Evolutionary conservation across 805 yeast genomes (phyloP).

Genomic region (Suhomyces vadensis): DNA sequence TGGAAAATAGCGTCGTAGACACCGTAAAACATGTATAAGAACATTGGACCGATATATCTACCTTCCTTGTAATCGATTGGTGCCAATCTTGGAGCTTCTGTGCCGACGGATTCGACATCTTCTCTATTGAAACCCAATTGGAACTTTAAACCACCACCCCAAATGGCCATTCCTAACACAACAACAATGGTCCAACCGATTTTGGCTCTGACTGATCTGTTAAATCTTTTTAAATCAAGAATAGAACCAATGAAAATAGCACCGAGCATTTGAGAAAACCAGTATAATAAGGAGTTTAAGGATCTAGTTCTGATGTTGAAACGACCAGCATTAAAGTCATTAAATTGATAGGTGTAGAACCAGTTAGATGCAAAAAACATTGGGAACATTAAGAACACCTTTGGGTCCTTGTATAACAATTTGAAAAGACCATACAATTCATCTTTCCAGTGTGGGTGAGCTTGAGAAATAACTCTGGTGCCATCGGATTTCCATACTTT

Average conservation of each 20-base stretch:
- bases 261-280: slow-evolving; percentile 62
- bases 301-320: slow-evolving; percentile 63
- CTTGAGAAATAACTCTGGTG: slow-evolving; percentile 45
- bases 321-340: slow-evolving; percentile 54
- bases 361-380: slow-evolving; percentile 65
- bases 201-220: slow-evolving; percentile 48
- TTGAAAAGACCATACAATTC: slow-evolving; percentile 45
- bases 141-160: slow-evolving; percentile 61
- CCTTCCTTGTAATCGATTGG: slow-evolving; percentile 49
- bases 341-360: slow-evolving; percentile 67
- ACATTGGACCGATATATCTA: slow-evolving; percentile 57
- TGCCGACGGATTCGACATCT: slow-evolving; percentile 19
- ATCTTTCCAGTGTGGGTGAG: slow-evolving; percentile 46
- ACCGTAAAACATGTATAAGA: slow-evolving; percentile 64
- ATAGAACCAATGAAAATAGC: slow-evolving; percentile 49
- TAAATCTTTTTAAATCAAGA: slow-evolving; percentile 44
- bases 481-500: slow-evolving; percentile 54
- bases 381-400: slow-evolving; percentile 54
- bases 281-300: slow-evolving; percentile 59
- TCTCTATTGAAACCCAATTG: slow-evolving; percentile 44
- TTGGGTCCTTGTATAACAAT: slow-evolving; percentile 42
- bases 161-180: slow-evolving; percentile 46
- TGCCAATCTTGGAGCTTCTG: slow-evolving; percentile 13
- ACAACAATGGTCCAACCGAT: slow-evolving; percentile 45
- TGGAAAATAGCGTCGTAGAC: slow-evolving; percentile 61